Conservation (phyloP, 495 filamentous ascomycete species). For the Penicillium chermesinum region DNA sequence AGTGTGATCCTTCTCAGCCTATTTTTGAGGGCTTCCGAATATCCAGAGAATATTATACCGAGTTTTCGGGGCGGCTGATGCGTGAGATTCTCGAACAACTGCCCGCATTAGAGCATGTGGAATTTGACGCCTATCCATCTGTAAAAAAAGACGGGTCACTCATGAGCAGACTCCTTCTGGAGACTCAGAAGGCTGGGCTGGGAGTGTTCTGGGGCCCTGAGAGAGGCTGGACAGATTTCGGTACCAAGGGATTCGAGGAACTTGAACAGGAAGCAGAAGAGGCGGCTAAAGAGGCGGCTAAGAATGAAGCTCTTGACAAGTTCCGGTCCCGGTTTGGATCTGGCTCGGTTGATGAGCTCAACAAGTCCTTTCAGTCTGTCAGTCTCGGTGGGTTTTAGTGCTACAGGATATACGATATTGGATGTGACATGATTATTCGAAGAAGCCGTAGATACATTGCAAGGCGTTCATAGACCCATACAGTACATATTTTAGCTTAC, state of each 20-base stretch:
- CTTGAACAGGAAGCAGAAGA: slow-evolving; percentile 11
- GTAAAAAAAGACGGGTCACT: slow-evolving; percentile 65
- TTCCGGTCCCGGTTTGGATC: background rate
- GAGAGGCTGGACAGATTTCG: slow-evolving; percentile 54
- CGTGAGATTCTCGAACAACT: slow-evolving; percentile 53
- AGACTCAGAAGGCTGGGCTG: slow-evolving; percentile 45
- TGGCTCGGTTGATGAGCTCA: background rate
- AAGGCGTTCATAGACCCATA: background rate
- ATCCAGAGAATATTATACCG: slow-evolving; percentile 66
- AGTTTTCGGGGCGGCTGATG: slow-evolving; percentile 59
- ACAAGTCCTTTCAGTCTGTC: background rate
- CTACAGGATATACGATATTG: background rate
- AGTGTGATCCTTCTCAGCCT: slow-evolving; percentile 70
- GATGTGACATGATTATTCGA: background rate
- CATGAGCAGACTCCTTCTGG: slow-evolving; percentile 61
- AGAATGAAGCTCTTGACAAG: slow-evolving; percentile 12
- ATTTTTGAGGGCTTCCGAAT: slow-evolving; percentile 69
- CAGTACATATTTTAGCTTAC: no score
- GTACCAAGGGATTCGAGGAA: slow-evolving; percentile 15
- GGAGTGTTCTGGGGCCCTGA: slow-evolving; percentile 65
- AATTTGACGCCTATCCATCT: slow-evolving; percentile 70
- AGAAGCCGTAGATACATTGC: background rate
- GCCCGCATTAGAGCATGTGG: slow-evolving; percentile 55
- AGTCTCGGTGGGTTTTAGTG: background rate
- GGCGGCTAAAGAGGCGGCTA: slow-evolving; percentile 3